phyloP scores from a whole-genome alignment of 768 basidiomycete species.

The Antrodiella citrinella region DNA sequence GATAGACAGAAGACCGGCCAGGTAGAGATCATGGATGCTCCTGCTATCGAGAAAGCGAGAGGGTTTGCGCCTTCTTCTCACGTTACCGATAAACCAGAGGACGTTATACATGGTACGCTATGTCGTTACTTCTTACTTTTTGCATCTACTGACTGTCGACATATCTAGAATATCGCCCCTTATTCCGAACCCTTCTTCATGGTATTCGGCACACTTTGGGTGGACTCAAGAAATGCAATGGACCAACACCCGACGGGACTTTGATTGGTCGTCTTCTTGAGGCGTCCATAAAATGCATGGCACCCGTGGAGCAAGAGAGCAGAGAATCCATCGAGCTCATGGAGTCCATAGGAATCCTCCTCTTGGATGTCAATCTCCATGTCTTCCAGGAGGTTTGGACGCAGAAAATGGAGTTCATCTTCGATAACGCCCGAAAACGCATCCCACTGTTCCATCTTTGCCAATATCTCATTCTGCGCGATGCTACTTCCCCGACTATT shows the following conservation, averaged over 20 bases:
- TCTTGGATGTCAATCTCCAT: slow-evolving; percentile 79
- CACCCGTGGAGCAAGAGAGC: slow-evolving; percentile 61
- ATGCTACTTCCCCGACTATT: slow-evolving; percentile 69
- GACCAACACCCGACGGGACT: slow-evolving; percentile 75
- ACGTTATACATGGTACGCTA: slow-evolving; percentile 65
- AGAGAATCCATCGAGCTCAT: slow-evolving; percentile 71
- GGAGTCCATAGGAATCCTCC: slow-evolving; percentile 70
- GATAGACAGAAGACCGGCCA: slow-evolving; percentile 31
- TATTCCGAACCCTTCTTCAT: slow-evolving; percentile 84
- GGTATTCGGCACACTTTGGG: slow-evolving; percentile 77
- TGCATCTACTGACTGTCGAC: slow-evolving; percentile 10
- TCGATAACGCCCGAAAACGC: slow-evolving; percentile 69
- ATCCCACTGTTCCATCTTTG: slow-evolving; percentile 77
- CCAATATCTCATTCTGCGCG: slow-evolving; percentile 74
- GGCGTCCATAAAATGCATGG: slow-evolving; percentile 76
- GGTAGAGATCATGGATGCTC: slow-evolving; percentile 34
- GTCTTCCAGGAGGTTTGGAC: slow-evolving; percentile 97
- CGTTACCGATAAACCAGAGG: slow-evolving; percentile 76
- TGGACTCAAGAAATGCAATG: slow-evolving; percentile 73
- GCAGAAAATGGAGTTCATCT: slow-evolving; percentile 85
- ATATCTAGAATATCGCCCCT: slow-evolving; percentile 65
- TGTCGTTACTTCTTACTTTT: not conserved
- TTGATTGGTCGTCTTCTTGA: slow-evolving; percentile 84
- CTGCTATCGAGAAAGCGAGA: slow-evolving; percentile 76
- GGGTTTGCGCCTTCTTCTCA: slow-evolving; percentile 75